Evolutionary conservation across 352 stramenopile genomes (phyloP), one percentile per base, ranked within the genome.

Genomic region (Aphanomyces invadans): DNA sequence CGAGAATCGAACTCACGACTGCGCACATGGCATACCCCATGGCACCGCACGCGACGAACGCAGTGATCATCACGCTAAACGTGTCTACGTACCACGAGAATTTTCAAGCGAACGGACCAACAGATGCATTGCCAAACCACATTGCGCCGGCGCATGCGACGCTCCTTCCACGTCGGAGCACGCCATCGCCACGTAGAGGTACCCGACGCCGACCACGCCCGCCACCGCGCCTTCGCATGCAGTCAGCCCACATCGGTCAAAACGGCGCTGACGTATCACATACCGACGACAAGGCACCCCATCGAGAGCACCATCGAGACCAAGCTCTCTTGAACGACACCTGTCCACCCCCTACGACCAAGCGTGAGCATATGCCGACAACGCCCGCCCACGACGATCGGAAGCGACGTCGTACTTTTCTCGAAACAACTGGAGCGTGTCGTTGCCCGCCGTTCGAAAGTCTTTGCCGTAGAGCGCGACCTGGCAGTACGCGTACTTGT

Each of bases 401-500:
- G 15, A 65, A 17, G 1, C 3, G 23, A 65, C 17, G 10, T 33
- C 32, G 4, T 31, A 68, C 60, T 61, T 68, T 57, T 89, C 77
- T 29, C 86, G 79, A 66, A 95, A 92, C 36, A 95, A 74, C 15
- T 75, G 78, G 76, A 92, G 85, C 15, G 81, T 92, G 73, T 95
- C 86, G 21, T 74, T 71, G 12, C 86, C 83, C 31, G 86, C 86
- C 46, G 74, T 74, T 15, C 78, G 73, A 68, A 95, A 92, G 62
- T 89, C 77, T 55, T 90, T 92, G 17, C 83, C 86, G 72, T 95
- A 91, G n/a, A 95, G 74, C 23, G 83, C 83, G 28, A 95, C 77
- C 33, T 92, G 86, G 54, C 83, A 92, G 62, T 92, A 92, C 2
- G 86, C 86, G 66, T 84, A 95, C 70, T 95, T 95, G 77, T 95